Evolutionary conservation across 176 grass and related monocot genomes (phyloP).

Genomic region (Oryza longistaminata): DNA sequence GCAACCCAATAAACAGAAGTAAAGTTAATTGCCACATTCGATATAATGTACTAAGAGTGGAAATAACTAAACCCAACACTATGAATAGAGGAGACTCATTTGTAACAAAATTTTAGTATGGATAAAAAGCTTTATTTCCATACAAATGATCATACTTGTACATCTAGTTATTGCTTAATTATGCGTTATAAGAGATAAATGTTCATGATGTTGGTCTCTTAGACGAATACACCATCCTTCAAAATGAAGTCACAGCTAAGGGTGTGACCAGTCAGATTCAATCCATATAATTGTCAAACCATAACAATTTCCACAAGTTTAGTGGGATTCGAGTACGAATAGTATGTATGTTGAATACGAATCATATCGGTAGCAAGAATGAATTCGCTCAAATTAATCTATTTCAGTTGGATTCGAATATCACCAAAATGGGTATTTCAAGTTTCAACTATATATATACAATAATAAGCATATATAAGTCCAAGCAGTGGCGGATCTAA

Average conservation of each 20-base stretch:
- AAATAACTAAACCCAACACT: conserved; percentile 10
- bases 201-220: background rate
- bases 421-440: background rate
- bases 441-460: background rate
- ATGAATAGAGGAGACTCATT: conserved; percentile 18
- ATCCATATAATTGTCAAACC: background rate
- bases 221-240: background rate
- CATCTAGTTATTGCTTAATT: background rate
- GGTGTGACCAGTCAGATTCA: background rate
- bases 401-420: background rate
- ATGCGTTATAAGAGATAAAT: background rate
- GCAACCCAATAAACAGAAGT: conserved; percentile 18
- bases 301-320: background rate
- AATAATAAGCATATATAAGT: background rate
- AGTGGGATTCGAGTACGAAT: background rate
- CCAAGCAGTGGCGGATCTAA: background rate
- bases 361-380: background rate
- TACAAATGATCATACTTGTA: background rate
- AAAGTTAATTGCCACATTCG: conserved; percentile 2
- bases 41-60: background rate
- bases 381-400: background rate
- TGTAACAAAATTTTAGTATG: background rate
- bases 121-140: background rate
- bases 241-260: background rate
- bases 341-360: background rate